A percentile compares a stretch with the other conserved stretches of the same genome.
Conservation (phyloP, 371 early-diverging fungal species). For the Capillidium rhysosporum region DNA sequence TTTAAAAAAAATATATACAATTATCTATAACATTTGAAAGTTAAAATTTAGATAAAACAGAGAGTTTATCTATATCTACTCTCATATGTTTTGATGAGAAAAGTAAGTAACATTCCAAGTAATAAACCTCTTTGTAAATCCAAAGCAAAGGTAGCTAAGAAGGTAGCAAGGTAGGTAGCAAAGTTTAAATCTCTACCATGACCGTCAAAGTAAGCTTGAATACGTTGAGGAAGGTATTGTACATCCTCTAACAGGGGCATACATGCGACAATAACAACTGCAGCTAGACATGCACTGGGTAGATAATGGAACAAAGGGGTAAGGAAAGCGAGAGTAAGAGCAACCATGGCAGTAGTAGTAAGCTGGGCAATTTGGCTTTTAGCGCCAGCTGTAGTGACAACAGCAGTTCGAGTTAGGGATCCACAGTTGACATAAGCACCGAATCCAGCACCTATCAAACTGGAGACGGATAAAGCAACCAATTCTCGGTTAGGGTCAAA, state of each 20-base stretch:
- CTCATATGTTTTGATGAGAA: no score
- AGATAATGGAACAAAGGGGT: constrained; percentile 67
- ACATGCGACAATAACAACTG: constrained; percentile 76
- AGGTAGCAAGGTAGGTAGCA: not conserved
- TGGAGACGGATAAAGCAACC: constrained; percentile 75
- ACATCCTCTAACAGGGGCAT: constrained; percentile 40
- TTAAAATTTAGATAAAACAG: no score
- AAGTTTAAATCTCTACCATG: not conserved
- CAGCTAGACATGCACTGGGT: constrained; percentile 63
- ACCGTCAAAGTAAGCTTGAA: not conserved
- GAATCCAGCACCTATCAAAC: constrained; percentile 58
- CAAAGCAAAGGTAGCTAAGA: not conserved
- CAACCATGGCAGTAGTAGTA: constrained; percentile 48
- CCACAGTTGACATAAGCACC: constrained; percentile 80
- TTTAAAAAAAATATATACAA: no score
- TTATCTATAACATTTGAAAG: no score
- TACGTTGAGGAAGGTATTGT: not conserved
- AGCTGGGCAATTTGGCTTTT: constrained; percentile 73
- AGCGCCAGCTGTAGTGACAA: constrained; percentile 76
- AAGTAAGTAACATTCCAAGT: not conserved
- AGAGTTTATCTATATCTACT: no score
- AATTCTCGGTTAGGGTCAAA: constrained; percentile 86
- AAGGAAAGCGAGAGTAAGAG: constrained; percentile 53
- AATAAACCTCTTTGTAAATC: constrained; percentile 2
- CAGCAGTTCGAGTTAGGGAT: constrained; percentile 68